Base-by-base conservation (phyloP, 2,329 filamentous ascomycete species). In the Aspergillus eucalypticola region DNA sequence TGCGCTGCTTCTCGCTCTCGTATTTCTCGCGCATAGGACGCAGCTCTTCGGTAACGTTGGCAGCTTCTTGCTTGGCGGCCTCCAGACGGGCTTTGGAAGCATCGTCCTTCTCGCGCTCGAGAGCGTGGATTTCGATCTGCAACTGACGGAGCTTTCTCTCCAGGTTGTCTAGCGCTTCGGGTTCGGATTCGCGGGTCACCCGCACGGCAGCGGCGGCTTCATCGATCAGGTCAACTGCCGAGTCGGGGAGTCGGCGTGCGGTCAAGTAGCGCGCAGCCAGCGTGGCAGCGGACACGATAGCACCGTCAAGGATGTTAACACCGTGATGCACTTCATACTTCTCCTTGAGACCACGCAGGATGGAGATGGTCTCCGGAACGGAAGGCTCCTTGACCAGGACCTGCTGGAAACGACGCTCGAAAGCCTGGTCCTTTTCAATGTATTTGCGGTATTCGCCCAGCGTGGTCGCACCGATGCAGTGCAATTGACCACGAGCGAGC, bases 261-360 rank as follows among this genome's bases (percentile, higher is more conserved):
- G 95, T 99, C 56, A 99, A 88, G 70, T 99, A 99, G 59, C 95
- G 89, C 51, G 94, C 91, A 13, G 95, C 95, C 55, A 99, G 86
- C 58, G 88, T 96, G n/a, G 95, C 91, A 5, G 95, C 87, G 53
- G 93, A 86, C 15, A 99, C 94, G 63, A 99, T 90, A 64, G 95
- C 95, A 71, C 89, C 92, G 72, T 99, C 95, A 46, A 94, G 88
- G 67, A 99, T 99, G 66, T 88, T 98, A 70, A 99, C 95, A 83
- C 94, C 93, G 76, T 99, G 95, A 77, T 99, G 95, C 53, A 96
- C 91, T 79, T 99, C 95, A 79, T 98, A 99, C 75, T 92, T 92
- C 76, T 98, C 94, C 82, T 98, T 99, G 64, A 99, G 82, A 73
- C 95, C 95, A 83, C 95, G 91, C n/a, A 99, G 88, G 71, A 99